Conservation (phyloP, 306 rosid genomes). For the Malus fusca region DNA sequence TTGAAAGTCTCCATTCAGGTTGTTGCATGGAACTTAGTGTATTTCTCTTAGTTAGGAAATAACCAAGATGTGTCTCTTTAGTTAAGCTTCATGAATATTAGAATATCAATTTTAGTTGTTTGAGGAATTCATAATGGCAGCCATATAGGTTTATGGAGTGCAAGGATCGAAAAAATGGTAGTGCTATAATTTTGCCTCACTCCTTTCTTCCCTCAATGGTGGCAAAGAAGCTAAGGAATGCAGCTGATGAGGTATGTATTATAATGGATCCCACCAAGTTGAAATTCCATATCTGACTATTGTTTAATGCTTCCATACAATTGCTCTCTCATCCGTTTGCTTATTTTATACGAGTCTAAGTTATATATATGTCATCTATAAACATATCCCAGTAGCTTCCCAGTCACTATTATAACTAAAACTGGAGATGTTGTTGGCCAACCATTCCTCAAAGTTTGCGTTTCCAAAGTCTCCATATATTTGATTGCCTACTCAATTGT, state of each 20-base stretch:
- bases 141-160: constrained; percentile 90
- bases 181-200: constrained; percentile 62
- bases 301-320: not conserved
- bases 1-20: not conserved
- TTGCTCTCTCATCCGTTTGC: not conserved
- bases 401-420: not conserved
- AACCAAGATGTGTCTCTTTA: not conserved
- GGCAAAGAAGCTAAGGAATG: constrained; percentile 47
- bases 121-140: constrained; percentile 17
- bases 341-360: not conserved
- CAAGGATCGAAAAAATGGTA: constrained; percentile 86
- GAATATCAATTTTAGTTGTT: not conserved
- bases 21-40: not conserved
- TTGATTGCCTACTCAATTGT: not conserved
- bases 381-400: not conserved
- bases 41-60: not conserved
- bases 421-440: not conserved
- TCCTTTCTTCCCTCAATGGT: constrained; percentile 82
- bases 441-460: not conserved
- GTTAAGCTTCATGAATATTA: not conserved
- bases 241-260: constrained; percentile 64
- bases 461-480: not conserved
- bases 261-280: constrained; percentile 8
- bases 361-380: not conserved
- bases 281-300: not conserved